A percentile compares a stretch with the other conserved stretches of the same genome.
Evolutionary conservation across 2,329 filamentous ascomycete genomes (phyloP).

Genomic region (Thielaviopsis populi): DNA sequence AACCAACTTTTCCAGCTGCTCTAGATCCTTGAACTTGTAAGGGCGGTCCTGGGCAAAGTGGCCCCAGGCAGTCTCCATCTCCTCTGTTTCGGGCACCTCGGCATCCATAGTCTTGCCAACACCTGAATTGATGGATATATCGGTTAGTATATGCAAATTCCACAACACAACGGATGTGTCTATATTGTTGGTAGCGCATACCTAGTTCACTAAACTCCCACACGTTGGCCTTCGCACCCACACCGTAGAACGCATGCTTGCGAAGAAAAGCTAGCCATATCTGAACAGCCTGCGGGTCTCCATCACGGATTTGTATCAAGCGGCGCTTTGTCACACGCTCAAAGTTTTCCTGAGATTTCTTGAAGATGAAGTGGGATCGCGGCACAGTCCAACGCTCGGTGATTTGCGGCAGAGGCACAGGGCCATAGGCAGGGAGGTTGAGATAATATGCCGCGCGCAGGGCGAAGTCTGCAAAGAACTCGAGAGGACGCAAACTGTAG

Average conservation of each 20-base stretch:
- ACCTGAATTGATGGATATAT: conserved; percentile 1
- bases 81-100: conserved; percentile 13
- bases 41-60: conserved; percentile 16
- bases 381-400: conserved; percentile 92
- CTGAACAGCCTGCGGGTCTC: conserved; percentile 74
- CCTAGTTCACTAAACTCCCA: conserved; percentile 72
- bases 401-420: conserved; percentile 71
- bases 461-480: conserved; percentile 91
- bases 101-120: conserved; percentile 16
- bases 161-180: background rate
- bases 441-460: conserved; percentile 91
- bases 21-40: conserved; percentile 15
- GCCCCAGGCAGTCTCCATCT: conserved; percentile 12
- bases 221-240: conserved; percentile 97
- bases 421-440: conserved; percentile 69
- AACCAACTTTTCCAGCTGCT: conserved; percentile 14
- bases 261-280: conserved; percentile 84
- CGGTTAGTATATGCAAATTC: background rate
- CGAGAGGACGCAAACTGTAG: conserved; percentile 75
- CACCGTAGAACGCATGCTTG: conserved; percentile 87
- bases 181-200: background rate
- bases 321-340: conserved; percentile 77
- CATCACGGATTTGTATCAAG: conserved; percentile 85
- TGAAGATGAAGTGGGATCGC: conserved; percentile 78
- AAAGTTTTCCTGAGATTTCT: conserved; percentile 97